These are phyloP conservation scores for Neonectria magnoliae DNA, from an alignment of 2,329 filamentous ascomycete species.

Conservation along the genomic window DNA sequence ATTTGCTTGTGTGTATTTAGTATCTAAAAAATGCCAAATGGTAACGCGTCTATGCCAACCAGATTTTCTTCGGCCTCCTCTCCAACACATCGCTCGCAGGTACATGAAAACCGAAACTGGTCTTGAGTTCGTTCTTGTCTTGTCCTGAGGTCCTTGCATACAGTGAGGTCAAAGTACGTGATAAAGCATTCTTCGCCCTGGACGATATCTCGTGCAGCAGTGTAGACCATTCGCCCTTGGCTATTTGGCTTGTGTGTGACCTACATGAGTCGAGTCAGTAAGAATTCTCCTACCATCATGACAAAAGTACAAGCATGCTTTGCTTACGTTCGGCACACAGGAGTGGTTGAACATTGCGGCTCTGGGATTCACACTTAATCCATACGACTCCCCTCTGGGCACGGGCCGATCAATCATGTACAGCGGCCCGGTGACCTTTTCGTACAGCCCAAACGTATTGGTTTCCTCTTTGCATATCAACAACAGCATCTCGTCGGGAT, in stretches of 20 bases:
- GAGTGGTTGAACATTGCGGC: slow-evolving; percentile 46
- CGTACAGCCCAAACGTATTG: slow-evolving; percentile 44
- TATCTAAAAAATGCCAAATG: slow-evolving; percentile 28
- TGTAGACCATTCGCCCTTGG: slow-evolving; percentile 40
- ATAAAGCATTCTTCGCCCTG: slow-evolving; percentile 42
- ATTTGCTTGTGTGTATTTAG: neutral
- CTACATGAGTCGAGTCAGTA: slow-evolving; percentile 23
- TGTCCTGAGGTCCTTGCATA: slow-evolving; percentile 20
- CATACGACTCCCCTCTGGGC: slow-evolving; percentile 39
- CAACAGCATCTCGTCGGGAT: slow-evolving; percentile 33
- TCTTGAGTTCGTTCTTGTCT: slow-evolving; percentile 32
- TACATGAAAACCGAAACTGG: slow-evolving; percentile 41
- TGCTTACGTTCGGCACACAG: slow-evolving; percentile 43
- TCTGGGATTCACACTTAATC: slow-evolving; percentile 40
- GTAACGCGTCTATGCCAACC: slow-evolving; percentile 33
- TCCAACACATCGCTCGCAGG: slow-evolving; percentile 37
- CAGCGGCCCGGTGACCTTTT: slow-evolving; percentile 35
- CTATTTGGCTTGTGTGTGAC: slow-evolving; percentile 40
- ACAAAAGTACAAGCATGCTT: neutral
- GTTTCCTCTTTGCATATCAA: slow-evolving; percentile 45
- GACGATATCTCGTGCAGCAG: slow-evolving; percentile 37
- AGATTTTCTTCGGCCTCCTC: slow-evolving; percentile 39
- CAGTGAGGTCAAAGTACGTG: slow-evolving; percentile 42
- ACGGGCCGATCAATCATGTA: slow-evolving; percentile 18
- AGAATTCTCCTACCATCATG: fast-evolving